Evolutionary conservation across 352 stramenopile genomes (phyloP).

Genomic region (Globisporangium yorkense): DNA sequence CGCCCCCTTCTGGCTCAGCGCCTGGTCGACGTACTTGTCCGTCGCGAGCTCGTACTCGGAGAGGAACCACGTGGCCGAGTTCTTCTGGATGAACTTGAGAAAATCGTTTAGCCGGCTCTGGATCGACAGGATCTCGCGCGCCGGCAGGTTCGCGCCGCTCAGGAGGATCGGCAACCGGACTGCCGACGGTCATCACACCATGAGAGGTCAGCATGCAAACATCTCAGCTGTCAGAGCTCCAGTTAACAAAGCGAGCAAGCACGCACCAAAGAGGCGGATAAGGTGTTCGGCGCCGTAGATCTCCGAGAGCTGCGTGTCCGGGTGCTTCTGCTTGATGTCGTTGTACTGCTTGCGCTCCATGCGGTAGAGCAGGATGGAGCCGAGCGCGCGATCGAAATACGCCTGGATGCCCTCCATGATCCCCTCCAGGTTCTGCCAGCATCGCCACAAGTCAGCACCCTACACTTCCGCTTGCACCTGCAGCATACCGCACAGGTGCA

Average conservation of each 20-base stretch:
- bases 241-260: background rate
- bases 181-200: slow-evolving; percentile 12
- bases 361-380: slow-evolving; percentile 88
- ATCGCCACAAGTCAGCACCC: background rate
- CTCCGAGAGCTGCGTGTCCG: slow-evolving; percentile 67
- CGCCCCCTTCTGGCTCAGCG: slow-evolving; percentile 11
- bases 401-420: slow-evolving; percentile 83
- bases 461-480: background rate
- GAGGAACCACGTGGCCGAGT: slow-evolving; percentile 62
- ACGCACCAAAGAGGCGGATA: slow-evolving; percentile 83
- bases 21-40: slow-evolving; percentile 50
- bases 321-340: slow-evolving; percentile 54
- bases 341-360: slow-evolving; percentile 89
- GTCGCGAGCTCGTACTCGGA: slow-evolving; percentile 54
- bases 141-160: slow-evolving; percentile 44
- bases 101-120: slow-evolving; percentile 77
- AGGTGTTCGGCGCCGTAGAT: slow-evolving; percentile 92
- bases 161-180: slow-evolving; percentile 80
- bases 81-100: slow-evolving; percentile 80
- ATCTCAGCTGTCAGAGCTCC: background rate
- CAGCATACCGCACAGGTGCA: background rate
- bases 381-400: slow-evolving; percentile 88
- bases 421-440: slow-evolving; percentile 55
- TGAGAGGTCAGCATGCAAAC: background rate
- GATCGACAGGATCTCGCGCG: slow-evolving; percentile 56